Evolutionary conservation across 1,284 basidiomycete species (phyloP).

Genomic region (Veloboletus limbatus): DNA sequence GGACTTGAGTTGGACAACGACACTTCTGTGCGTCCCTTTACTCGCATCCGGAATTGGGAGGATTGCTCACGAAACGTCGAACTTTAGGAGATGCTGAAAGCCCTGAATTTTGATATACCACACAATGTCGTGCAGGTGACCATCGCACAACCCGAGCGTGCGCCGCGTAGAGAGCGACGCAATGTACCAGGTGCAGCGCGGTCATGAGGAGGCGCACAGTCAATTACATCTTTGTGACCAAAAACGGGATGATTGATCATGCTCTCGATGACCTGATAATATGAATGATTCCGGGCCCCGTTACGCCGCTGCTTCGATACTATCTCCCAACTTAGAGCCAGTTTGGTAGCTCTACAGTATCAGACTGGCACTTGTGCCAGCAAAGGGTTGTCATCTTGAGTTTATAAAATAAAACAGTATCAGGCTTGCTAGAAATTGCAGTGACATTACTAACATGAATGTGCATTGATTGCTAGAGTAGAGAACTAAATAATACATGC

Average conservation of each 20-base stretch:
- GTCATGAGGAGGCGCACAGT: conserved; percentile 16
- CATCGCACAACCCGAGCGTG: conserved; percentile 69
- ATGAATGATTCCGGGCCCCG: too few relatives aligned
- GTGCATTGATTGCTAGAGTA: too few relatives aligned
- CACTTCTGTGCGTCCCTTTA: conserved; percentile 69
- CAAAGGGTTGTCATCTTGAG: too few relatives aligned
- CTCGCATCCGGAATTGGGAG: background rate
- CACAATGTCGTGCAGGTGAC: conserved; percentile 71
- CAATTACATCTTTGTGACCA: conserved; percentile 1
- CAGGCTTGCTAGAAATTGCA: too few relatives aligned
- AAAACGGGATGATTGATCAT: conserved; percentile 3
- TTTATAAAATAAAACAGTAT: too few relatives aligned
- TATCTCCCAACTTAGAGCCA: too few relatives aligned
- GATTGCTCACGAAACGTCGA: background rate
- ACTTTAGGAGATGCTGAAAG: conserved; percentile 74
- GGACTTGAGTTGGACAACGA: conserved; percentile 87
- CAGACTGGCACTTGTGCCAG: too few relatives aligned
- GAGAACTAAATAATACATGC: too few relatives aligned
- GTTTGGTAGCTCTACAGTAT: too few relatives aligned
- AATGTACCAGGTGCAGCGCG: conserved; percentile 82
- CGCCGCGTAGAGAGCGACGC: conserved; percentile 71
- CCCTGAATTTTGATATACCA: conserved; percentile 90
- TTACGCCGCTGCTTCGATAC: too few relatives aligned
- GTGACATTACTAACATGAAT: too few relatives aligned
- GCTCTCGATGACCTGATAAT: too few relatives aligned